phyloP scores from a whole-genome alignment of 371 early-diverging fungal genomes.

The Mucor saturninus region DNA sequence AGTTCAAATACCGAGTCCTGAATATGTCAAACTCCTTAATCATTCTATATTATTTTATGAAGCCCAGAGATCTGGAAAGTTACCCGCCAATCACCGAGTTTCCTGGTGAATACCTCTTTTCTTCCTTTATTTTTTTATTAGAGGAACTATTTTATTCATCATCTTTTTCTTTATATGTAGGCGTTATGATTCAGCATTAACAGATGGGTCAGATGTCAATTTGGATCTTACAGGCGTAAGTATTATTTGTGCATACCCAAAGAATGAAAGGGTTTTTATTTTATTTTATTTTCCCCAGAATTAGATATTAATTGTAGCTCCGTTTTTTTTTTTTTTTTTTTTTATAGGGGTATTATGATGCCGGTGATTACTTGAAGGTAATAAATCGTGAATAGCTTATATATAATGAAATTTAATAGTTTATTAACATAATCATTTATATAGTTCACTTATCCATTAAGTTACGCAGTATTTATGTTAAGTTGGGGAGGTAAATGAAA shows the following conservation, averaged over 20 bases:
- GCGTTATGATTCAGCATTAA: slow-evolving; percentile 58
- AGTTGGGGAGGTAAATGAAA: slow-evolving; percentile 58
- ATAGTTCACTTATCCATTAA: slow-evolving; percentile 64
- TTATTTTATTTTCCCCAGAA: not conserved
- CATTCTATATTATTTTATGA: slow-evolving; percentile 60
- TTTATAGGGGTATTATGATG: slow-evolving; percentile 46
- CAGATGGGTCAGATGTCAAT: slow-evolving; percentile 50
- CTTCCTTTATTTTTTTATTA: not conserved
- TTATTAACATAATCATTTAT: not conserved
- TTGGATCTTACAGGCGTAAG: slow-evolving; percentile 51
- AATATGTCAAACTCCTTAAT: slow-evolving; percentile 31
- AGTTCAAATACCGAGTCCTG: slow-evolving; percentile 14
- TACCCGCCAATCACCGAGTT: slow-evolving; percentile 52
- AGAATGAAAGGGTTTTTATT: not conserved
- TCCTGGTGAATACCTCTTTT: slow-evolving; percentile 35
- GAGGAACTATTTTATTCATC: not conserved
- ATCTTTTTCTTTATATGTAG: slow-evolving; percentile 15
- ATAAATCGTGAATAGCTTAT: slow-evolving; percentile 5
- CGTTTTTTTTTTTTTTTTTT: not conserved
- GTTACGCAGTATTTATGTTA: slow-evolving; percentile 53
- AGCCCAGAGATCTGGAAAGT: slow-evolving; percentile 59
- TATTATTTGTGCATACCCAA: not conserved
- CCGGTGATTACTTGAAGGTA: slow-evolving; percentile 32
- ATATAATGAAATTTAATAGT: too few species aligned
- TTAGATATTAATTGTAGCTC: not conserved